Conservation (phyloP, 768 basidiomycete genomes). For the Polyporus arcularius region DNA sequence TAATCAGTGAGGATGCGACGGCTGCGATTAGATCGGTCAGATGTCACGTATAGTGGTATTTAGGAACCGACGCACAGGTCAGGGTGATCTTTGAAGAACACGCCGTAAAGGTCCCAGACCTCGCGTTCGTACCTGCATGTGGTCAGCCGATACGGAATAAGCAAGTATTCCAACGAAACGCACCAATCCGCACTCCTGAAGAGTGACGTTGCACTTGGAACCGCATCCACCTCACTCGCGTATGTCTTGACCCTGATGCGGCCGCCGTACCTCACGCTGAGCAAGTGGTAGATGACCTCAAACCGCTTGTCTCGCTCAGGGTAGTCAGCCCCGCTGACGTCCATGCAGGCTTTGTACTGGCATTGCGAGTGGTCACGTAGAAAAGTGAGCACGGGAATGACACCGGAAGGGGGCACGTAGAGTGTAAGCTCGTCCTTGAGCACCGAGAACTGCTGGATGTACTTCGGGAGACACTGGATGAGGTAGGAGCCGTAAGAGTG, state of each 20-base stretch:
- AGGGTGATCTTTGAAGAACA: conserved; percentile 95
- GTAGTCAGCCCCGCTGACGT: conserved; percentile 94
- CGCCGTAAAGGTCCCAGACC: conserved; percentile 96
- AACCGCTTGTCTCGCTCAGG: conserved; percentile 92
- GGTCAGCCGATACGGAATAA: conserved; percentile 10
- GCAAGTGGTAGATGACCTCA: conserved; percentile 94
- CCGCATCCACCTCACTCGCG: conserved; percentile 87
- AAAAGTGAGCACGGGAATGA: conserved; percentile 87
- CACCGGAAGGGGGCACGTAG: conserved; percentile 78
- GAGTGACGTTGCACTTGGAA: conserved; percentile 77
- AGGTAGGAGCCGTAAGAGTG: conserved; percentile 95
- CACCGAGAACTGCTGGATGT: conserved; percentile 96
- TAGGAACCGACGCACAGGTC: conserved; percentile 70
- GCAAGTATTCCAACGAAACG: conserved; percentile 22
- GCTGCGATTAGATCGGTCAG: conserved; percentile 39
- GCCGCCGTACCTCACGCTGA: conserved; percentile 77
- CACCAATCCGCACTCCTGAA: conserved; percentile 96
- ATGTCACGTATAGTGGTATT: conserved; percentile 18
- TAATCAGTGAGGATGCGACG: conserved; percentile 98
- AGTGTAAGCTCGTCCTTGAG: conserved; percentile 94
- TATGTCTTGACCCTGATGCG: conserved; percentile 97
- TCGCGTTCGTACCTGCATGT: conserved; percentile 87
- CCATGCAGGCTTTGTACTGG: conserved; percentile 91
- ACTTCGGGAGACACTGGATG: conserved; percentile 92
- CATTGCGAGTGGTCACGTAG: conserved; percentile 94